Conservation (phyloP, 176 grass and related monocot genomes). For the Triticum aestivum region IWGSC_CS_RefSeq_v2.1 NC_057801.1:562548084-562548583, state of each 20-base stretch:
- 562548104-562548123: slow-evolving; percentile 26
- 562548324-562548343: slow-evolving; percentile 80
- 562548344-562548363: slow-evolving; percentile 75
- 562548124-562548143: slow-evolving; percentile 49
- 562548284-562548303: slow-evolving; percentile 60
- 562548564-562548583: not conserved
- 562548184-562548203: not conserved
- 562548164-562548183: slow-evolving; percentile 79
- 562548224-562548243: slow-evolving; percentile 48
- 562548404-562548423: slow-evolving; percentile 39
- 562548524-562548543: slow-evolving; percentile 59
- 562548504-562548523: slow-evolving; percentile 95
- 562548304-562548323: slow-evolving; percentile 93
- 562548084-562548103: slow-evolving; percentile 81
- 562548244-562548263: slow-evolving; percentile 77
- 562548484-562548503: slow-evolving; percentile 81
- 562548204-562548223: slow-evolving; percentile 39
- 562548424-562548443: slow-evolving; percentile 75
- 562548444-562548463: slow-evolving; percentile 75
- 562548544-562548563: slow-evolving; percentile 76
- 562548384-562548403: slow-evolving; percentile 59
- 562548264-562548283: slow-evolving; percentile 76
- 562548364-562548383: slow-evolving; percentile 69
- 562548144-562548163: slow-evolving; percentile 76
- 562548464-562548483: slow-evolving; percentile 84